A percentile compares a stretch with the other conserved stretches of the same genome.
Evolutionary conservation across 805 yeast species (phyloP).

Genomic region (Lachancea fermentati): DNA sequence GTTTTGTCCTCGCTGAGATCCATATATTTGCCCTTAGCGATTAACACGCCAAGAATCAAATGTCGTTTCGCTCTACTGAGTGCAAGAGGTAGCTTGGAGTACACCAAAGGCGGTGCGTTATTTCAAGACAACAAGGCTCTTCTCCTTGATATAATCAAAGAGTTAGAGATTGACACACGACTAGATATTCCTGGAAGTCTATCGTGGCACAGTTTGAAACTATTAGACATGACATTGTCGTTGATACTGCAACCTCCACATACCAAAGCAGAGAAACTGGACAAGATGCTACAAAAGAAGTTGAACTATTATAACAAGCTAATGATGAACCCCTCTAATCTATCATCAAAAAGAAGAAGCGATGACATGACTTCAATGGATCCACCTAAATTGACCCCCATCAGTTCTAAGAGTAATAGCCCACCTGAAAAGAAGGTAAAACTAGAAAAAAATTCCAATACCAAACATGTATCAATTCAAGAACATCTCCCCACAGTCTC

Average conservation of each 20-base stretch:
- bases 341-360: constrained; percentile 1
- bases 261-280: constrained; percentile 25
- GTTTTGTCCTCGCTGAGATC: constrained; percentile 41
- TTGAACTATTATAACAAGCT: constrained; percentile 24
- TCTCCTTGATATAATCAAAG: constrained; percentile 44
- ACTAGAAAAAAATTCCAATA: constrained; percentile 8
- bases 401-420: constrained; percentile 10
- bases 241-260: constrained; percentile 54
- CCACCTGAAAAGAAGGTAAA: constrained; percentile 15
- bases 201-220: constrained; percentile 48
- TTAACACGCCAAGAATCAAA: constrained; percentile 56
- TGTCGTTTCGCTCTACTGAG: constrained; percentile 59
- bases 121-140: constrained; percentile 62
- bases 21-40: constrained; percentile 54
- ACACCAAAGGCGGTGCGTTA: constrained; percentile 75
- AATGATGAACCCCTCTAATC: constrained; percentile 20
- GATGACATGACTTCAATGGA: constrained; percentile 1
- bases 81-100: constrained; percentile 74
- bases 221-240: constrained; percentile 55
- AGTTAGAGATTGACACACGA: constrained; percentile 46
- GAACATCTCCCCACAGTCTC: constrained; percentile 3
- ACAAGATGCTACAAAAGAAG: constrained; percentile 25
- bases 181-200: constrained; percentile 57
- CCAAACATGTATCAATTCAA: not conserved
- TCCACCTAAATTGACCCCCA: constrained; percentile 4